Evolutionary conservation across 768 basidiomycete species (phyloP).

Genomic region (Trichaptum fuscoviolaceum): DNA sequence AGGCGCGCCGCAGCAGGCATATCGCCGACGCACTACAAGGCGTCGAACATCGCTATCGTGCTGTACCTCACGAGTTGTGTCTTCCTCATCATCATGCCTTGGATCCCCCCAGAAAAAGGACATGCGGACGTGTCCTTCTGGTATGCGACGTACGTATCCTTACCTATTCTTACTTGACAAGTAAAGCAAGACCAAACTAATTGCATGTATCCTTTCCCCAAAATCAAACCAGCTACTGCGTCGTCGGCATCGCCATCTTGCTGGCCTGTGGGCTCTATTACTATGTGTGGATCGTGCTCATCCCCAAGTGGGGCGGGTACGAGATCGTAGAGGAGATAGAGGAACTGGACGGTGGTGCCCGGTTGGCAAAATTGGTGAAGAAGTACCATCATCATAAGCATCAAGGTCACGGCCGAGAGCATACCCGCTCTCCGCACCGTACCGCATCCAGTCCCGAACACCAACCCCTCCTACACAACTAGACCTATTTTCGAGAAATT

Average conservation of each 20-base stretch:
- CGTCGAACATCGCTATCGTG: constrained; percentile 17
- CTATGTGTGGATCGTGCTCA: constrained; percentile 36
- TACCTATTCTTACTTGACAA: background rate
- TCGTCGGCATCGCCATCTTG: constrained; percentile 24
- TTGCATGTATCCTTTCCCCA: constrained; percentile 5
- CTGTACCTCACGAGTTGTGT: constrained; percentile 18
- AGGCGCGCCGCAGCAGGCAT: constrained; percentile 22
- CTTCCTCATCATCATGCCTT: constrained; percentile 31
- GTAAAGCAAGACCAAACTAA: no score
- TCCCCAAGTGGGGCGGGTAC: constrained; percentile 40
- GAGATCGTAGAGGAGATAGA: constrained; percentile 69
- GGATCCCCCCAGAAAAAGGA: constrained; percentile 25
- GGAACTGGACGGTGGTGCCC: constrained; percentile 45
- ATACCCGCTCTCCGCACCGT: background rate
- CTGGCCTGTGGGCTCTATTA: constrained; percentile 25
- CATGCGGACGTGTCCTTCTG: constrained; percentile 27
- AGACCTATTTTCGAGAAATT: background rate
- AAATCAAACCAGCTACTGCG: constrained; percentile 18
- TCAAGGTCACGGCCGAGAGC: background rate
- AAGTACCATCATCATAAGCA: background rate
- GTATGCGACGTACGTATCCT: constrained; percentile 20
- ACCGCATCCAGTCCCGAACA: background rate
- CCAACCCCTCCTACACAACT: background rate
- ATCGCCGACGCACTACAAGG: constrained; percentile 17
- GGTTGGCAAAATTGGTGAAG: constrained; percentile 41